These are phyloP conservation scores for Xylaria sp. DNA, from an alignment of 2,329 filamentous ascomycete species.

Conservation along the genomic window DNA sequence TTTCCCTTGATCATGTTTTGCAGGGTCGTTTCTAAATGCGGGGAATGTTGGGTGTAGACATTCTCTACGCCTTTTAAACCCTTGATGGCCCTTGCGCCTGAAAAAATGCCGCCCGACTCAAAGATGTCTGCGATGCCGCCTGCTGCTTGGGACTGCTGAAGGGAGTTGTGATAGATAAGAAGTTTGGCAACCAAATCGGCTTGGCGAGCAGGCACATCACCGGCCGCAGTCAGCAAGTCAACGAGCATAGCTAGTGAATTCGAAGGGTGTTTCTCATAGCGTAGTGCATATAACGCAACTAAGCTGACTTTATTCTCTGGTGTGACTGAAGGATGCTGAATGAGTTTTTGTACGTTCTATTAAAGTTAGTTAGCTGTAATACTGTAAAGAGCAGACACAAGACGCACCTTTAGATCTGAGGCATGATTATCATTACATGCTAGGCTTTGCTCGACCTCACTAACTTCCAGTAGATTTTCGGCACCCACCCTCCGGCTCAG, in stretches of 20 bases:
- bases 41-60: constrained; percentile 97
- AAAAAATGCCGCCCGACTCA: constrained; percentile 90
- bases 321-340: constrained; percentile 81
- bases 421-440: constrained; percentile 97
- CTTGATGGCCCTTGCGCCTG: constrained; percentile 87
- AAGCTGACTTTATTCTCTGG: constrained; percentile 86
- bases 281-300: constrained; percentile 92
- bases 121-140: constrained; percentile 91
- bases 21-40: constrained; percentile 84
- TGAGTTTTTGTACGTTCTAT: constrained; percentile 84
- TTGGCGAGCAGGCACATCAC: constrained; percentile 78
- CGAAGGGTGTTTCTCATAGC: constrained; percentile 87
- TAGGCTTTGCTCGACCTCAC: constrained; percentile 94
- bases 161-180: constrained; percentile 84
- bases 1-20: constrained; percentile 94
- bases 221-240: constrained; percentile 85
- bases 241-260: constrained; percentile 86
- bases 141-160: constrained; percentile 80
- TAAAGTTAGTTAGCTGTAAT: constrained; percentile 39
- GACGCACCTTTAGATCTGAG: constrained; percentile 82
- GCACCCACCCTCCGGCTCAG: constrained; percentile 87
- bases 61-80: constrained; percentile 98
- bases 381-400: neutral
- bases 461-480: constrained; percentile 92
- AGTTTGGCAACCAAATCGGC: constrained; percentile 85